Conservation (phyloP, 208 protist species). For the Crithidia mellificae region DNA sequence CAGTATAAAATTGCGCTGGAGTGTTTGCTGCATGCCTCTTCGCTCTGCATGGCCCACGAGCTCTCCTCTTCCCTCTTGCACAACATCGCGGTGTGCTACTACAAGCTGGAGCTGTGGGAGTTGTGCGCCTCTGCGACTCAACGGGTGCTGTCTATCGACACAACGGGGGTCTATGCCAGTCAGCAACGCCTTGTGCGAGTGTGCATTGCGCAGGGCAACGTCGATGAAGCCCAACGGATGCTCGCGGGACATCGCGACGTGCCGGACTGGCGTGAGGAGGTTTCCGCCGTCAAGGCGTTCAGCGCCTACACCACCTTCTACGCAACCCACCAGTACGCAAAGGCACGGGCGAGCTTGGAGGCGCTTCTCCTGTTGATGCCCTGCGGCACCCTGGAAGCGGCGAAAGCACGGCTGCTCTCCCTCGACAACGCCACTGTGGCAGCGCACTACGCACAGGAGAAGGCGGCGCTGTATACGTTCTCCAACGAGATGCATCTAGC, state of each 20-base stretch:
- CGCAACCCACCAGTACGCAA: slow-evolving; percentile 44
- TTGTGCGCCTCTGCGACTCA: slow-evolving; percentile 34
- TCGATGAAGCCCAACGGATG: slow-evolving; percentile 32
- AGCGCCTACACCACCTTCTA: slow-evolving; percentile 43
- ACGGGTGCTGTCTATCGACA: slow-evolving; percentile 45
- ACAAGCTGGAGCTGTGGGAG: slow-evolving; percentile 52
- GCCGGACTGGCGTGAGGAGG: slow-evolving; percentile 36
- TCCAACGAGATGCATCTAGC: slow-evolving; percentile 52
- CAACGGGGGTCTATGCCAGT: slow-evolving; percentile 37
- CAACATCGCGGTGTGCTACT: slow-evolving; percentile 63
- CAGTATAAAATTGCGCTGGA: slow-evolving; percentile 29
- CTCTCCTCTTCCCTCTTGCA: slow-evolving; percentile 41
- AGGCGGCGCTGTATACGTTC: slow-evolving; percentile 30
- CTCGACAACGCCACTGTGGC: slow-evolving; percentile 37
- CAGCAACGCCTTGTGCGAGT: slow-evolving; percentile 40
- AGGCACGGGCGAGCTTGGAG: slow-evolving; percentile 49
- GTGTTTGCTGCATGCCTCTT: slow-evolving; percentile 18
- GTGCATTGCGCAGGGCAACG: slow-evolving; percentile 38
- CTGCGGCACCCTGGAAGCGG: slow-evolving; percentile 55
- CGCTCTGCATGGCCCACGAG: slow-evolving; percentile 20
- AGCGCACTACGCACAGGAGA: slow-evolving; percentile 32
- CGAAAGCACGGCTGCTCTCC: slow-evolving; percentile 54
- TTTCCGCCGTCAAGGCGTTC: slow-evolving; percentile 41
- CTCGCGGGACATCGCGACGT: slow-evolving; percentile 31
- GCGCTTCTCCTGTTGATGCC: slow-evolving; percentile 40